Evolutionary conservation across 2,329 filamentous ascomycete genomes (phyloP), one percentile per base, ranked within the genome.

Genomic region (Fusarium succisae): DNA sequence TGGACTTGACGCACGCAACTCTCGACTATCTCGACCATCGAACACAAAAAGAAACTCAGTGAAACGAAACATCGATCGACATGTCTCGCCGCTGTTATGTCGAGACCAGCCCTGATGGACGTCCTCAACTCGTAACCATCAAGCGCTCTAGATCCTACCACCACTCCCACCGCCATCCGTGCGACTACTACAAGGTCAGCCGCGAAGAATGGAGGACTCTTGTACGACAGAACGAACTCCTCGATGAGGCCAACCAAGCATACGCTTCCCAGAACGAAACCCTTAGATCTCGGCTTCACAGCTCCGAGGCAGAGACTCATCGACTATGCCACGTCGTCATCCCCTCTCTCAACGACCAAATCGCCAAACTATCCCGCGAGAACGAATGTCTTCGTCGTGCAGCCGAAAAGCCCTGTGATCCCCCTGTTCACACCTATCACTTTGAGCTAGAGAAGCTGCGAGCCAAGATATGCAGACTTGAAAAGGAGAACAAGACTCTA

Each of bases 331-430:
- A 79, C 30, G 76, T 79, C 67, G 78, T 81, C 65, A 73, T 84
- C 11, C 81, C 82, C 2, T 76, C 82, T 45, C 80, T 86, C 4
- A 79, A 83, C 66, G 77, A 76, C n/a, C 80, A 84, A 65, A 79
- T 85, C 60, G 77, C 75, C 39, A 70, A 77, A 15, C 81, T 87
- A 9, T 70, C 76, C 6, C 79, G 79, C 22, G 83, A 86, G 38
- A 86, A 86, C 70, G 77, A 80, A 22, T 77, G 80, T 13, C 80
- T 87, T 10, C 81, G 84, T 18, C 80, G 79, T n/a, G 79, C 81
- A 12, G 69, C 82, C 43, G 83, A 84, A 37, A 80, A 75, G 35
- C 74, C 76, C 4, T 75, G 80, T n/a, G 80, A 64, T 22, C 66
- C 68, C 41, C 78, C 81, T 22, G 28, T 68, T n/a, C 64, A 69